A percentile compares a stretch with the other conserved stretches of the same genome.
Conservation (phyloP, 768 basidiomycete species). For the Boletus rubroflammeus region DNA sequence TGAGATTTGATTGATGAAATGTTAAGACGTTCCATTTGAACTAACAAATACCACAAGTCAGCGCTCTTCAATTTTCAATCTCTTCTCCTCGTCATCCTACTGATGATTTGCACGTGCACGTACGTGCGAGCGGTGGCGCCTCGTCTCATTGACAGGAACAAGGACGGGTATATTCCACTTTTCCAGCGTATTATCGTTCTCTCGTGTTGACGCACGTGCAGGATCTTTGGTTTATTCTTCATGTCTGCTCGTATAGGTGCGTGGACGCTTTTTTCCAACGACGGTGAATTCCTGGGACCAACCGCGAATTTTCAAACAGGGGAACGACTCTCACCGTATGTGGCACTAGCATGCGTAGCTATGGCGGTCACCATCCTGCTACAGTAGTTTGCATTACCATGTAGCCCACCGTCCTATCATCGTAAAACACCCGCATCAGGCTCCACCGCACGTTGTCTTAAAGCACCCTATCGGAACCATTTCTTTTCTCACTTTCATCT, state of each 20-base stretch:
- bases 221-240: constrained; percentile 90
- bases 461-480: not conserved
- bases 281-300: not conserved
- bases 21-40: not conserved
- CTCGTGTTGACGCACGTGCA: constrained; percentile 29
- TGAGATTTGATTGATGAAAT: constrained; percentile 4
- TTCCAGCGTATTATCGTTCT: not conserved
- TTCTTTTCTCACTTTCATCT: not conserved
- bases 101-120: constrained; percentile 95
- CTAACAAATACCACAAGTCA: constrained; percentile 47
- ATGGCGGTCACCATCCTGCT: constrained; percentile 81
- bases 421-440: not conserved
- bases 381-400: constrained; percentile 29
- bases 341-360: constrained; percentile 84
- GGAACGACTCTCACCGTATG: constrained; percentile 94
- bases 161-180: constrained; percentile 67
- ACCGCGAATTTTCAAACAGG: constrained; percentile 44
- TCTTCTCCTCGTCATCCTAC: constrained; percentile 85
- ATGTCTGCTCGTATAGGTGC: constrained; percentile 94
- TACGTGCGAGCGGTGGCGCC: constrained; percentile 91
- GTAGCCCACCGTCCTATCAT: not conserved
- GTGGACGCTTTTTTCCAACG: constrained; percentile 19
- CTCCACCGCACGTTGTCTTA: not conserved
- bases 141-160: constrained; percentile 87
- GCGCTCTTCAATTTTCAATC: constrained; percentile 99